Evolutionary conservation across 176 grass and related monocot species (phyloP).

Genomic region (Rhynchospora breviuscula): DNA sequence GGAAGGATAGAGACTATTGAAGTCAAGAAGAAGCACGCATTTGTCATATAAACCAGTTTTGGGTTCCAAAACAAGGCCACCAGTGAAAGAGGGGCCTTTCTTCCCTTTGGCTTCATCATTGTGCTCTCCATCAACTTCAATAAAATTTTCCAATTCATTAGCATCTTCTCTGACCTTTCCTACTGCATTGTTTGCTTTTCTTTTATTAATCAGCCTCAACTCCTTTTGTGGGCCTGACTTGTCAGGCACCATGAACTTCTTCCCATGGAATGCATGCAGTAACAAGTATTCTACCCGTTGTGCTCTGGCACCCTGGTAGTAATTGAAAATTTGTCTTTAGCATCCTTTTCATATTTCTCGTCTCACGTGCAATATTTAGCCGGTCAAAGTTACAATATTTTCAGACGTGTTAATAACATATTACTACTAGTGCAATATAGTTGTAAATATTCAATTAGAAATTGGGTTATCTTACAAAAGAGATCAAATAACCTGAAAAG

Average conservation of each 20-base stretch:
- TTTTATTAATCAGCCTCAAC: conserved; percentile 40
- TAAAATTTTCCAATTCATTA: conserved; percentile 24
- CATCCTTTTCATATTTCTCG: no score
- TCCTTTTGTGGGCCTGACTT: conserved; percentile 58
- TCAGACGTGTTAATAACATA: background rate
- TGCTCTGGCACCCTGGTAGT: conserved; percentile 81
- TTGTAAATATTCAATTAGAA: background rate
- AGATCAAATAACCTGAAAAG: background rate
- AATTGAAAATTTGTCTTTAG: conserved; percentile 11
- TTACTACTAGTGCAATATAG: background rate
- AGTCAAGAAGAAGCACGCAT: conserved; percentile 88
- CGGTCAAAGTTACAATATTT: background rate
- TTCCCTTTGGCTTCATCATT: conserved; percentile 60
- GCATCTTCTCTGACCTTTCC: conserved; percentile 43
- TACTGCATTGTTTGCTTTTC: conserved; percentile 57
- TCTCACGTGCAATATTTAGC: background rate
- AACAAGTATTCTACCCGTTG: conserved; percentile 92
- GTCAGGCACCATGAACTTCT: conserved; percentile 87
- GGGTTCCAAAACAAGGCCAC: conserved; percentile 95
- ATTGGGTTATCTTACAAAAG: background rate
- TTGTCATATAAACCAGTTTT: conserved; percentile 99
- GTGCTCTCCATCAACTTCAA: conserved; percentile 40
- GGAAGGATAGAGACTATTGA: conserved; percentile 98
- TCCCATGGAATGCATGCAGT: conserved; percentile 89
- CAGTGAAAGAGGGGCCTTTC: conserved; percentile 89